Percentiles rank a stretch among this genome's conserved stretches.
These are phyloP conservation scores for Podosphaera aphanis DNA, from an alignment of 2,329 filamentous ascomycete species.

Conservation along the genomic window DNA sequence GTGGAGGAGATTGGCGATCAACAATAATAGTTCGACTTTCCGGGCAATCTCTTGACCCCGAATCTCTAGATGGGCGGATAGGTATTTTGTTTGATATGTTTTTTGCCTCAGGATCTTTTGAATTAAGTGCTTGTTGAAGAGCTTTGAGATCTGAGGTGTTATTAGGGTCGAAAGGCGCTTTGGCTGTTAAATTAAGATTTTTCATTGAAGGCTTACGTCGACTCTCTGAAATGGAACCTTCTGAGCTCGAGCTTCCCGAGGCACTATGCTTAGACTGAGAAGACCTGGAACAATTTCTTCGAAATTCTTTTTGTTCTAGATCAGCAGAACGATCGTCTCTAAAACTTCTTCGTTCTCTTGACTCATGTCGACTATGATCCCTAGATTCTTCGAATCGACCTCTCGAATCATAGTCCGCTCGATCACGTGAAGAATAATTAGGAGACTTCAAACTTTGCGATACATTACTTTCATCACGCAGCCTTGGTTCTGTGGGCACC, in stretches of 20 bases:
- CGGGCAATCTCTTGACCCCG: conserved; percentile 7
- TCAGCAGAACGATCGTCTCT: conserved; percentile 10
- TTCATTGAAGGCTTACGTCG: conserved; percentile 5
- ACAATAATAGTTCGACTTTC: conserved; percentile 5
- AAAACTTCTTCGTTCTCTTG: conserved; percentile 24
- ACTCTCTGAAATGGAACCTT: conserved; percentile 7
- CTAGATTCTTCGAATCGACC: neutral
- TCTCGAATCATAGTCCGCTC: conserved; percentile 1
- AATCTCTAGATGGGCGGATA: conserved; percentile 6
- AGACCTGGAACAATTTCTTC: conserved; percentile 4
- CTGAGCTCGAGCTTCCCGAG: conserved; percentile 10
- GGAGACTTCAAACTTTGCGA: neutral
- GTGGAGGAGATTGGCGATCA: conserved; percentile 8
- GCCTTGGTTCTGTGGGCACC: conserved; percentile 9
- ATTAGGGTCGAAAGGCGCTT: conserved; percentile 14
- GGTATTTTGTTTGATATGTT: conserved; percentile 5
- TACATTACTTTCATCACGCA: conserved; percentile 7
- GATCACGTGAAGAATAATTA: conserved; percentile 1
- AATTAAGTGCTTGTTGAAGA: conserved; percentile 13
- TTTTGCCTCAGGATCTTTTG: conserved; percentile 7
- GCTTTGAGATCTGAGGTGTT: conserved; percentile 16
- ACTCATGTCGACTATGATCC: conserved; percentile 17
- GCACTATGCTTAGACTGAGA: conserved; percentile 1
- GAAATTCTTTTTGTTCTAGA: conserved; percentile 4
- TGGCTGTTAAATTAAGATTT: conserved; percentile 4